These are phyloP conservation scores for Pythium plurisporium DNA, from an alignment of 352 stramenopile genomes.

Conservation along the genomic window DNA sequence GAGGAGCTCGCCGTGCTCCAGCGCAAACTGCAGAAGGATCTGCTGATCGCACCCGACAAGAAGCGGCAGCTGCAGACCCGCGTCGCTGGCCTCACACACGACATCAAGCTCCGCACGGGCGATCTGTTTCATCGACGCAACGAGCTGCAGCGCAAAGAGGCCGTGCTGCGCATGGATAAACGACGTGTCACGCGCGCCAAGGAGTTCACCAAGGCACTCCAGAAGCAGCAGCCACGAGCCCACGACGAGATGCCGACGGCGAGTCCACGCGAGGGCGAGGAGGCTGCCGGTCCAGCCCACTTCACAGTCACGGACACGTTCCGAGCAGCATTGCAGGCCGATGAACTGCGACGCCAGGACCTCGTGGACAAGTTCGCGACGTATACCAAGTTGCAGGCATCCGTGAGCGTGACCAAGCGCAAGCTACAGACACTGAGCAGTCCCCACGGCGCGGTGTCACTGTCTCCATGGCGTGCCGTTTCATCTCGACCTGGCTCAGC, in stretches of 20 bases:
- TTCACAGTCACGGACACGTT: conserved; percentile 24
- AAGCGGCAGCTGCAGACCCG: conserved; percentile 46
- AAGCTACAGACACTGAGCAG: conserved; percentile 8
- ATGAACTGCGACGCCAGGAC: conserved; percentile 56
- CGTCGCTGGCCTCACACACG: conserved; percentile 44
- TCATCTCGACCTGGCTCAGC: too few species aligned
- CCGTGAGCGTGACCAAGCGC: conserved; percentile 15
- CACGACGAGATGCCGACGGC: background rate
- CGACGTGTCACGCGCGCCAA: conserved; percentile 2
- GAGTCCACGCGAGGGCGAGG: background rate
- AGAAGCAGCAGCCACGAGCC: background rate
- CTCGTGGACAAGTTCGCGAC: conserved; percentile 41
- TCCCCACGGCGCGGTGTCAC: background rate
- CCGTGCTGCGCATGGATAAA: conserved; percentile 25
- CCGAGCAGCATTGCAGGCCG: conserved; percentile 33
- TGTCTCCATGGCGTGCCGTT: background rate
- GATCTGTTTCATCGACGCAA: conserved; percentile 75
- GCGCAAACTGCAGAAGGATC: conserved; percentile 29
- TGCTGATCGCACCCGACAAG: conserved; percentile 29
- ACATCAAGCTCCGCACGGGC: conserved; percentile 59
- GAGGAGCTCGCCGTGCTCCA: conserved; percentile 52
- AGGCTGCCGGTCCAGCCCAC: conserved; percentile 2
- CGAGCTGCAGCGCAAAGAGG: conserved; percentile 60
- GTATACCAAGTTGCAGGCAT: conserved; percentile 18
- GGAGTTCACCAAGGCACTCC: background rate